Conservation (phyloP, 768 basidiomycete genomes). For the Suillus plorans region DNA sequence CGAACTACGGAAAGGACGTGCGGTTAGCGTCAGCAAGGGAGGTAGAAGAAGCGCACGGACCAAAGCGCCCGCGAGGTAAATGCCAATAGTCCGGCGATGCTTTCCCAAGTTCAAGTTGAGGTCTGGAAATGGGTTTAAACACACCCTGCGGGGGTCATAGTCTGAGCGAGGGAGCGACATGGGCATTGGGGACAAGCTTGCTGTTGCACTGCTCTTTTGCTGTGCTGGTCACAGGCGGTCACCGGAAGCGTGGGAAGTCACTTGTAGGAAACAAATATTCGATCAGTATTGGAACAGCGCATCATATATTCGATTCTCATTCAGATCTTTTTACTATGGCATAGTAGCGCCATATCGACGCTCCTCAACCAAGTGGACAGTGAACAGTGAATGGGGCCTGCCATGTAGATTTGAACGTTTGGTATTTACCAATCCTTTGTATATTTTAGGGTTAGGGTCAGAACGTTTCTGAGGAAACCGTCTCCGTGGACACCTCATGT, state of each 20-base stretch:
- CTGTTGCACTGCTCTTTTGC: neutral
- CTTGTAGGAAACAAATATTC: neutral
- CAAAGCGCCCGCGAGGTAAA: constrained; percentile 89
- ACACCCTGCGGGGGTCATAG: constrained; percentile 88
- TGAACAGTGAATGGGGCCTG: neutral
- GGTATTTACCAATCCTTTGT: neutral
- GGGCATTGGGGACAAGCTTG: constrained; percentile 8
- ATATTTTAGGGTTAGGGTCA: neutral
- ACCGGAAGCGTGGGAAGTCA: neutral
- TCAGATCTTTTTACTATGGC: neutral
- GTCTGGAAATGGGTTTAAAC: constrained; percentile 83
- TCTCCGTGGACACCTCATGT: constrained; percentile 3
- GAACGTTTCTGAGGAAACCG: neutral
- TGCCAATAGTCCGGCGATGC: constrained; percentile 79
- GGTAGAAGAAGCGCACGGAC: constrained; percentile 50
- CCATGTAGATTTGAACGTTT: neutral
- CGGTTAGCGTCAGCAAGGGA: neutral
- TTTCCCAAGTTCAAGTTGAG: constrained; percentile 70
- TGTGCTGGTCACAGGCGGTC: neutral
- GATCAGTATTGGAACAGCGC: neutral
- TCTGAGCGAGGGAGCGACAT: constrained; percentile 70
- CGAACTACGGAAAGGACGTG: constrained; percentile 60
- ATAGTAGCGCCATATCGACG: neutral
- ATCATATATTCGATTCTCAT: neutral
- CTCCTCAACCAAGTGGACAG: neutral